phyloP scores from a whole-genome alignment of 2,329 filamentous ascomycete genomes.

The Teratosphaeria destructans region DNA sequence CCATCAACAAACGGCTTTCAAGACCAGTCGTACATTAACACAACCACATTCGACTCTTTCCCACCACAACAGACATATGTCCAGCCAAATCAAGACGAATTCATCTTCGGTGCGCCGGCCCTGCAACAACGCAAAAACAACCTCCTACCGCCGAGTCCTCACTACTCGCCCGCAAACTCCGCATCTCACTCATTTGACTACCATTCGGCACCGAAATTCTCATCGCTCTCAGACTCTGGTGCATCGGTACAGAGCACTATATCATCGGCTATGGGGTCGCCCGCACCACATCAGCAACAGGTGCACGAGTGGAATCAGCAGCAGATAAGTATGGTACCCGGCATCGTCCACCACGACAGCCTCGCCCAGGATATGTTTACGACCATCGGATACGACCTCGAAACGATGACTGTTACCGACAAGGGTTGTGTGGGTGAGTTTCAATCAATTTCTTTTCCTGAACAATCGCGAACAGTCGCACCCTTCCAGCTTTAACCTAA shows the following conservation, averaged over 20 bases:
- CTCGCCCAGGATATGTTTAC: conserved; percentile 41
- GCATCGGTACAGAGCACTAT: conserved; percentile 38
- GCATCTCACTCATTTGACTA: conserved; percentile 37
- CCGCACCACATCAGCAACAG: conserved; percentile 51
- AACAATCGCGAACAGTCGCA: conserved; percentile 13
- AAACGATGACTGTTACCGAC: conserved; percentile 36
- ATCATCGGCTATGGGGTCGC: conserved; percentile 42
- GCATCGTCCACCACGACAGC: conserved; percentile 51
- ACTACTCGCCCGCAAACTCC: conserved; percentile 35
- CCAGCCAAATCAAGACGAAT: conserved; percentile 25
- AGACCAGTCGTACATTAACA: conserved; percentile 17
- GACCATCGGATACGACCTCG: conserved; percentile 47
- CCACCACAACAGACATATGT: conserved; percentile 23
- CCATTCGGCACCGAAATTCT: conserved; percentile 34
- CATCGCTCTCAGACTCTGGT: conserved; percentile 41
- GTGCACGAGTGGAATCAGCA: conserved; percentile 43
- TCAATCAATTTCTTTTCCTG: conserved; percentile 22
- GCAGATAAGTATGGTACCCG: conserved; percentile 44
- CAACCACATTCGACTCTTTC: conserved; percentile 29
- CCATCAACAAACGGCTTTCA: conserved; percentile 15
- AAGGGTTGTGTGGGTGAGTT: conserved; percentile 44
- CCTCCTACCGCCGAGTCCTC: conserved; percentile 28
- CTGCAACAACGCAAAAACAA: conserved; percentile 28
- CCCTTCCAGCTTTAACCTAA: conserved; percentile 10
- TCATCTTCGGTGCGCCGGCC: conserved; percentile 27